These are phyloP conservation scores for Cryphonectria japonica DNA, from an alignment of 2,329 filamentous ascomycete genomes.

Conservation along the genomic window DNA sequence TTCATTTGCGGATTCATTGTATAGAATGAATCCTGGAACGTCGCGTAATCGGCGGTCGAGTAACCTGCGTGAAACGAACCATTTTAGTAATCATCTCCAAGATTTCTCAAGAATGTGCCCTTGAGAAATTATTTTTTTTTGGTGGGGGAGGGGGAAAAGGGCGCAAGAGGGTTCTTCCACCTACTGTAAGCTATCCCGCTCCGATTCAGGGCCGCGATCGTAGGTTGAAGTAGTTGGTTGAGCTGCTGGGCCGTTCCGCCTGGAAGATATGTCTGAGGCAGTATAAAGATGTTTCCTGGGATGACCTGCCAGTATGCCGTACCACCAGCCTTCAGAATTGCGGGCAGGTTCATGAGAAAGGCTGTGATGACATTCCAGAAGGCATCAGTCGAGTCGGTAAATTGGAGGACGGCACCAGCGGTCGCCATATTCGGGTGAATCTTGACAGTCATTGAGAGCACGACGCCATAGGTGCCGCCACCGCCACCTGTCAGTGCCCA, in stretches of 20 bases:
- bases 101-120: neutral
- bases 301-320: conserved; percentile 4
- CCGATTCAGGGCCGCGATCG: neutral
- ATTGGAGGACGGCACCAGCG: conserved; percentile 4
- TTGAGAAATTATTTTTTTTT: neutral
- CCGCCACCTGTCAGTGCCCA: conserved; percentile 57
- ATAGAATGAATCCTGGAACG: neutral
- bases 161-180: neutral
- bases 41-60: neutral
- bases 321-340: conserved; percentile 3
- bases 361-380: neutral
- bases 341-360: conserved; percentile 12
- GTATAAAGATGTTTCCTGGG: neutral
- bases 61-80: neutral
- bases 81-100: neutral
- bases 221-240: conserved; percentile 1
- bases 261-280: conserved; percentile 13
- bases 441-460: conserved; percentile 53
- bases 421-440: conserved; percentile 36
- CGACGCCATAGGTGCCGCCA: conserved; percentile 52
- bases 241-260: conserved; percentile 10
- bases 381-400: conserved; percentile 3
- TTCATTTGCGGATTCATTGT: conserved; percentile 14
- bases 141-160: too few species aligned
- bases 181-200: conserved; percentile 14